phyloP scores from a whole-genome alignment of 495 filamentous ascomycete species.

The Poronia punctata region DNA sequence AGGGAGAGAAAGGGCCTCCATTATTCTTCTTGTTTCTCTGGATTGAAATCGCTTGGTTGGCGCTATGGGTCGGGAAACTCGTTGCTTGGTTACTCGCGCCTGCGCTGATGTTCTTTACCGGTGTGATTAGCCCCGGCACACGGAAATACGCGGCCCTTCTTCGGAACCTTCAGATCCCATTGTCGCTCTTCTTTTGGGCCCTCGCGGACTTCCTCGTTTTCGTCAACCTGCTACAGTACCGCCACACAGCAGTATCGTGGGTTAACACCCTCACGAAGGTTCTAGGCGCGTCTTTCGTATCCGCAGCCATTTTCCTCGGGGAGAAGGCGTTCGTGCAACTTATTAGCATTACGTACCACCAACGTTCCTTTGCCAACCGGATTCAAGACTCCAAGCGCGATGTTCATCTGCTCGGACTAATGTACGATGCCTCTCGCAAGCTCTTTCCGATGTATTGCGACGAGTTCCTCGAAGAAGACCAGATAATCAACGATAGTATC shows the following conservation, averaged over 20 bases:
- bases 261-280: conserved; percentile 56
- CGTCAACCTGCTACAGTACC: conserved; percentile 47
- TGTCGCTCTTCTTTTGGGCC: conserved; percentile 84
- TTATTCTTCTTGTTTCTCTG: conserved; percentile 80
- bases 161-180: conserved; percentile 68
- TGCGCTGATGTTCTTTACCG: conserved; percentile 80
- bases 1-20: conserved; percentile 46
- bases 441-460: conserved; percentile 87
- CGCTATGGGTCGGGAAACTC: conserved; percentile 82
- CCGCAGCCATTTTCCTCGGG: conserved; percentile 65
- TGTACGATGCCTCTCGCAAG: conserved; percentile 82
- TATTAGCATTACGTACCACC: conserved; percentile 91
- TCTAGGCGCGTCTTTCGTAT: conserved; percentile 68
- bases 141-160: conserved; percentile 87
- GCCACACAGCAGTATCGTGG: conserved; percentile 26
- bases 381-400: conserved; percentile 87
- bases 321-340: conserved; percentile 85
- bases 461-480: conserved; percentile 88
- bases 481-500: conserved; percentile 78
- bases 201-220: conserved; percentile 76
- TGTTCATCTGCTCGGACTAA: conserved; percentile 65
- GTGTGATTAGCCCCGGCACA: conserved; percentile 84
- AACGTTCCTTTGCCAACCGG: conserved; percentile 79
- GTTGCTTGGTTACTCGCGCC: conserved; percentile 69
- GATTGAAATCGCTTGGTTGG: conserved; percentile 87